Evolutionary conservation across 139 green algal genomes (phyloP).

Genomic region (Chlamydomonas eustigma): DNA sequence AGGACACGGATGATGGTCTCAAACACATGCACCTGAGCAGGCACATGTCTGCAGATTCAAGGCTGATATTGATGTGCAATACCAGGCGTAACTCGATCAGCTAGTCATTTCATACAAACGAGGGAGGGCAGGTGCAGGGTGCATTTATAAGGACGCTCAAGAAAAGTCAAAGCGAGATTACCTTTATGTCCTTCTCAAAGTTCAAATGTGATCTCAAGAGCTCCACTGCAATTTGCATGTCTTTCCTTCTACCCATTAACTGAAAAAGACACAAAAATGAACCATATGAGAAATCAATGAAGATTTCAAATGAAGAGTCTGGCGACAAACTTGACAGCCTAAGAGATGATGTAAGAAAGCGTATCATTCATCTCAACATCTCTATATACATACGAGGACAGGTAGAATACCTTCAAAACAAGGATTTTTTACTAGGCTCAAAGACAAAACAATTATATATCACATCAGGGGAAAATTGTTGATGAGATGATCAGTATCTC

Average conservation of each 20-base stretch:
- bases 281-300: too few relatives aligned
- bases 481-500: too few relatives aligned
- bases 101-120: too few relatives aligned
- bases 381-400: neutral
- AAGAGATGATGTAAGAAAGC: neutral
- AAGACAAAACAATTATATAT: too few relatives aligned
- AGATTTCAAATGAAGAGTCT: too few relatives aligned
- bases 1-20: constrained; percentile 93
- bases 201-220: constrained; percentile 39
- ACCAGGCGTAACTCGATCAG: constrained; percentile 37
- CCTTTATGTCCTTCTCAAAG: constrained; percentile 59
- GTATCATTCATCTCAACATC: neutral
- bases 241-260: constrained; percentile 42
- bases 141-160: too few relatives aligned
- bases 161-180: too few relatives aligned
- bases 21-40: constrained; percentile 72
- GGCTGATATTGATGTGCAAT: constrained; percentile 53
- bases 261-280: too few relatives aligned
- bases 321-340: neutral
- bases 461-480: neutral
- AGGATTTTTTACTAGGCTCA: too few relatives aligned
- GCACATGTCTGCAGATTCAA: neutral
- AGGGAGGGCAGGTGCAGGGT: too few relatives aligned
- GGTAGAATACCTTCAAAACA: too few relatives aligned
- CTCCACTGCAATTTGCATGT: constrained; percentile 44